Conservation (phyloP, 2,329 filamentous ascomycete species). For the Claviceps maximensis region DNA sequence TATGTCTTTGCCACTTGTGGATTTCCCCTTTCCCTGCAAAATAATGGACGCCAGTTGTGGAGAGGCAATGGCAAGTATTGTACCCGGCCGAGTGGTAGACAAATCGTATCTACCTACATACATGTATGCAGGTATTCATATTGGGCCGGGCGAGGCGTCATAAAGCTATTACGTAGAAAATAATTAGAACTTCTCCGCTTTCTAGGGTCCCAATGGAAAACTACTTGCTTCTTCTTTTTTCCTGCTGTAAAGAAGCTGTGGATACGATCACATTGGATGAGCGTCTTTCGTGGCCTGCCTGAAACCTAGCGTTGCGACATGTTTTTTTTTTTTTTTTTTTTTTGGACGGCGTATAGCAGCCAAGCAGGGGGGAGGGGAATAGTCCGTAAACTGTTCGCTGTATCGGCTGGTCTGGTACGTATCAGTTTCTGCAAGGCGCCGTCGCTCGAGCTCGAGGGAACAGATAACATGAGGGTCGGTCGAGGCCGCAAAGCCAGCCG, state of each 20-base stretch:
- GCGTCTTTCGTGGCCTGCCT: too few species aligned
- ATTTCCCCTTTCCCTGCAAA: neutral
- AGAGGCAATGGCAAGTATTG: neutral
- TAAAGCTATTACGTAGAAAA: neutral
- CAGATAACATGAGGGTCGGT: too few species aligned
- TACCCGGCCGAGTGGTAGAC: neutral
- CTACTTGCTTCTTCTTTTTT: too few species aligned
- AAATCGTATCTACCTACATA: neutral
- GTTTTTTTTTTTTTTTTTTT: too few species aligned
- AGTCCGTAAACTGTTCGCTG: too few species aligned
- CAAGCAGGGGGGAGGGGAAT: too few species aligned
- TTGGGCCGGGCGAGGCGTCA: neutral
- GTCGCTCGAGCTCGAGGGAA: too few species aligned
- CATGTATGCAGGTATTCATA: too few species aligned
- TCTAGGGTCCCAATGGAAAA: neutral
- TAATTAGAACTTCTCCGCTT: neutral
- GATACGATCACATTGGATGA: neutral
- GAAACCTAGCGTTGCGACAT: too few species aligned
- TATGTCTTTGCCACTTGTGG: neutral
- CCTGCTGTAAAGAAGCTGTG: neutral
- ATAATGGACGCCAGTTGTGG: neutral
- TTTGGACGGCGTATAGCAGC: too few species aligned
- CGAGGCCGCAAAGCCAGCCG: neutral
- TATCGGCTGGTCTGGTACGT: too few species aligned
- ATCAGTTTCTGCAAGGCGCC: neutral